Percentiles rank a stretch among this genome's conserved stretches.
phyloP scores from a whole-genome alignment of 192 early-diverging fungal genomes.

The Coemansia sp. region DNA sequence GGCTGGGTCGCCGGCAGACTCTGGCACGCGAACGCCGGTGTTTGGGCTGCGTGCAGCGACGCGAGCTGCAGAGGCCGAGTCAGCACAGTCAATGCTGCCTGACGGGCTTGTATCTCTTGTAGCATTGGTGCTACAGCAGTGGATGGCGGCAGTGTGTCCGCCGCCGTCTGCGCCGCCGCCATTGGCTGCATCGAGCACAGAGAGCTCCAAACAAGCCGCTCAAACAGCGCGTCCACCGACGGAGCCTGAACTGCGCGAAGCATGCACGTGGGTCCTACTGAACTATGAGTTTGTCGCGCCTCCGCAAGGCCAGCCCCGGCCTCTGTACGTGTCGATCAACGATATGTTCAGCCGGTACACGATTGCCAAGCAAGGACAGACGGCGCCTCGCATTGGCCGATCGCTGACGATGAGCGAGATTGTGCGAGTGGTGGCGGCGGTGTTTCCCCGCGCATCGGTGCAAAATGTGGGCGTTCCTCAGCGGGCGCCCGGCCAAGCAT shows the following conservation, averaged over 20 bases:
- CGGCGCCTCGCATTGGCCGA: slow-evolving; percentile 46
- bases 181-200: neutral
- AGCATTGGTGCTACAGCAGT: slow-evolving; percentile 49
- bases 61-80: slow-evolving; percentile 8
- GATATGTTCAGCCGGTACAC: slow-evolving; percentile 45
- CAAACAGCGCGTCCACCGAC: slow-evolving; percentile 31
- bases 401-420: slow-evolving; percentile 44
- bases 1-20: slow-evolving; percentile 14
- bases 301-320: slow-evolving; percentile 8
- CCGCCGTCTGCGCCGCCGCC: slow-evolving; percentile 9
- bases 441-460: slow-evolving; percentile 39
- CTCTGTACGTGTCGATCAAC: slow-evolving; percentile 19
- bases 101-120: slow-evolving; percentile 35
- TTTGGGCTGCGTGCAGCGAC: slow-evolving; percentile 15
- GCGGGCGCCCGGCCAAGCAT: neutral
- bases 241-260: slow-evolving; percentile 54
- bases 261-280: slow-evolving; percentile 54
- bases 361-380: slow-evolving; percentile 47
- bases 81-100: slow-evolving; percentile 46
- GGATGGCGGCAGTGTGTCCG: slow-evolving; percentile 33
- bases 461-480: slow-evolving; percentile 12
- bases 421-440: slow-evolving; percentile 45
- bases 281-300: slow-evolving; percentile 45
- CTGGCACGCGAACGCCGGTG: slow-evolving; percentile 40
- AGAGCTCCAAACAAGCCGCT: neutral